Conservation (phyloP, 306 rosid species). For the Dalbergia cochinchinensis region DNA sequence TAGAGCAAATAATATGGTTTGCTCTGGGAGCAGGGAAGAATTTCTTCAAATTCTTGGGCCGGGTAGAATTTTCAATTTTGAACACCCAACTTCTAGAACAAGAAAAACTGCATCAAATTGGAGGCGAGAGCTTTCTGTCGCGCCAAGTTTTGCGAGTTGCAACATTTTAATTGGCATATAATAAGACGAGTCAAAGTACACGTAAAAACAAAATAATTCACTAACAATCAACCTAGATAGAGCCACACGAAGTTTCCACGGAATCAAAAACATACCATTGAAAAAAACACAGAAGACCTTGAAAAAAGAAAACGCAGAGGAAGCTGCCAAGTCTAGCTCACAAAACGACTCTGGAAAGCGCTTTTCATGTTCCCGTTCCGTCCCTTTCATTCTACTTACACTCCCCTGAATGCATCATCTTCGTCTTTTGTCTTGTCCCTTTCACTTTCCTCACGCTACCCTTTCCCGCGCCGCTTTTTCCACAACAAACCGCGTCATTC, state of each 20-base stretch:
- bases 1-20: too few relatives aligned
- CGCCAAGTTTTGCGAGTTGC: not conserved
- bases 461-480: not conserved
- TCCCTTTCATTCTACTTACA: conserved; percentile 3
- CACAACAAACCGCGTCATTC: conserved; percentile 50
- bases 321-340: conserved; percentile 23
- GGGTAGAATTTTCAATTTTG: not conserved
- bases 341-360: conserved; percentile 22
- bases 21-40: too few relatives aligned
- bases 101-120: not conserved
- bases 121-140: not conserved
- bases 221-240: not conserved
- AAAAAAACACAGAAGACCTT: not conserved
- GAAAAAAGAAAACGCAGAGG: not conserved
- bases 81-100: not conserved
- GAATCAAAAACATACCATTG: not conserved
- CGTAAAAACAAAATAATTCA: not conserved
- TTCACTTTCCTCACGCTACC: not conserved
- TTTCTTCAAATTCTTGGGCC: not conserved
- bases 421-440: not conserved
- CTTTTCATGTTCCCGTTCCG: conserved; percentile 32
- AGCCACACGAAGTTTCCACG: conserved; percentile 32
- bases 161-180: not conserved
- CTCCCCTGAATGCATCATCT: not conserved
- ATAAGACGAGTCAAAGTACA: not conserved